Evolutionary conservation across 768 basidiomycete species (phyloP), one percentile per base, ranked within the genome.

Genomic region (Amanita exitialis): DNA sequence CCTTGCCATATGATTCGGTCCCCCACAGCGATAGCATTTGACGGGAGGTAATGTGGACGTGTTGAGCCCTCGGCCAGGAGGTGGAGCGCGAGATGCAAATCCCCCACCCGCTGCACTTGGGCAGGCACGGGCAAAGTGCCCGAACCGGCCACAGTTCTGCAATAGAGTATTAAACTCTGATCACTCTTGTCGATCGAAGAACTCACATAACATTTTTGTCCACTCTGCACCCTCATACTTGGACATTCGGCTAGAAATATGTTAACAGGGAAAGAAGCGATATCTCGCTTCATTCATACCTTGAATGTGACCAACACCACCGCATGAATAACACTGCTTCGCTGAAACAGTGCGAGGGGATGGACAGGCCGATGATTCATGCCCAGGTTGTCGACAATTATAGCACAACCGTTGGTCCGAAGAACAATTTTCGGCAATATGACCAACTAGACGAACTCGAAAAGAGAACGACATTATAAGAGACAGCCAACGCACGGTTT

Each of bases 301-400:
- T 67, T 86, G 84, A 58, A 90, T 86, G 63, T 93, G 89, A 54
- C 92, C 92, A 57, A 96, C 81, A 47, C 91, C 93, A 21, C 91
- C 89, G 61, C 91, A 96, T 35, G 85, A 86, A 66, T 93, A 95
- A 64, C 92, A 95, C 66, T 94, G 90, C 68, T 91, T 93, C 27
- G 86, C 80, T 45, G 86, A 77, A 41, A 84, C 85, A 36, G 81
- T 84, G 55, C 89, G 79, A 35, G 91, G 90, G 57, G 81, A 80
- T 36, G 90, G 86, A 64, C 92, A 94, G 50, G 86, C 81, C 50
- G 87, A 83, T 16, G 87, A 90, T 67, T 94, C 91, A 59, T 94
- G 92, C 36, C 92, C 92, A n/a, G 90, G 86, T 64, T 92, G 87
- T 57, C 89, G 83, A 66, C 92, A 95, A 64, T 94, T 95, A 71